Evolutionary conservation across 2,329 filamentous ascomycete species (phyloP).

Genomic region (Fusarium anthophilum): DNA sequence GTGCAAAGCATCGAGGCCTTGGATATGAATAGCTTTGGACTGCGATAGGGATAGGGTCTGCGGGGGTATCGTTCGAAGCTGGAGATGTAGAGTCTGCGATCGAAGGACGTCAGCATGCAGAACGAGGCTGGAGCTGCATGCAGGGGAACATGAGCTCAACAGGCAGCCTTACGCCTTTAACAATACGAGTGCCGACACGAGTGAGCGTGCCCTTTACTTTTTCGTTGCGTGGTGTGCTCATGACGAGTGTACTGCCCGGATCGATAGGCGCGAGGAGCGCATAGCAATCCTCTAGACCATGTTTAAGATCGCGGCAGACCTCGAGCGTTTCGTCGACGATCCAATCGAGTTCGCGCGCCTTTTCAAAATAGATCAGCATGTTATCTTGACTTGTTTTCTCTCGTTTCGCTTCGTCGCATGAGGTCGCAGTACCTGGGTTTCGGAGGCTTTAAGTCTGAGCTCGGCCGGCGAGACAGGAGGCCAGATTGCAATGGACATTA

Average conservation of each 20-base stretch:
- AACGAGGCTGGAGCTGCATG: conserved; percentile 2
- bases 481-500: conserved; percentile 70
- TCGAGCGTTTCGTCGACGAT: conserved; percentile 60
- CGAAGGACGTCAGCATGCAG: conserved; percentile 8
- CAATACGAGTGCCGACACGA: conserved; percentile 86
- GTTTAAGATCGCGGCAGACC: conserved; percentile 61
- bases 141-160: conserved; percentile 31
- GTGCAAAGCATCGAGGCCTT: conserved; percentile 76
- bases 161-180: conserved; percentile 76
- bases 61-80: conserved; percentile 72
- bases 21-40: conserved; percentile 65
- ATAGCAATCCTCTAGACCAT: conserved; percentile 87
- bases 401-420: neutral
- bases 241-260: conserved; percentile 85
- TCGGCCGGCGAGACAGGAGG: conserved; percentile 61
- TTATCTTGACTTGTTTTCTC: neutral
- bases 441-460: conserved; percentile 60
- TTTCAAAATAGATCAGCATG: conserved; percentile 44
- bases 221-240: conserved; percentile 88
- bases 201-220: conserved; percentile 93
- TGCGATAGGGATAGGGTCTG: conserved; percentile 60
- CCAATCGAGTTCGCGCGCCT: conserved; percentile 66
- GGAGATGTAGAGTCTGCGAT: conserved; percentile 76
- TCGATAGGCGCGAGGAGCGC: conserved; percentile 85
- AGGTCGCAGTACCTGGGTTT: conserved; percentile 58